A percentile compares a stretch with the other conserved stretches of the same genome.
Conservation (phyloP, 306 rosid genomes). For the Ammopiptanthus mongolicus region DNA sequence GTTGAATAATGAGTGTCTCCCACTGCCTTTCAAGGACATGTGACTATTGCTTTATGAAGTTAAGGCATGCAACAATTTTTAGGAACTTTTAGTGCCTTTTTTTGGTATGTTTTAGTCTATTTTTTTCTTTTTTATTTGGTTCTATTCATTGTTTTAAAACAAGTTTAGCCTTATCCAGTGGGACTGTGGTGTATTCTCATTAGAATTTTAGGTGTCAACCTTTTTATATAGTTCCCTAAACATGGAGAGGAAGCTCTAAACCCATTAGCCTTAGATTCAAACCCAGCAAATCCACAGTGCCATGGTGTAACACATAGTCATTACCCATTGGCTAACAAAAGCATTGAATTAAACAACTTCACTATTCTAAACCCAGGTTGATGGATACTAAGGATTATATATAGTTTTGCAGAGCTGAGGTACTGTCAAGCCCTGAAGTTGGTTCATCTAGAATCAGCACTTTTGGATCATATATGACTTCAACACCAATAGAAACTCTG, state of each 20-base stretch:
- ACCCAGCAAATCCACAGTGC: conserved; percentile 62
- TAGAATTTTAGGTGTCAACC: no score
- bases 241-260: conserved; percentile 79
- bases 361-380: conserved; percentile 89
- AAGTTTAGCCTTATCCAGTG: no score
- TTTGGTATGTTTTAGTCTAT: no score
- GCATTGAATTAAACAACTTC: conserved; percentile 61
- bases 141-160: no score
- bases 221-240: no score
- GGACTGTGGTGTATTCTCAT: no score
- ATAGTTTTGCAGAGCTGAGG: conserved; percentile 83
- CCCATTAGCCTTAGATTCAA: conserved; percentile 60
- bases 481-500: conserved; percentile 89
- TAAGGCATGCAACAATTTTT: no score
- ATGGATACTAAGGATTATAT: conserved; percentile 79
- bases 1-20: conserved; percentile 10
- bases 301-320: conserved; percentile 69
- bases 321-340: conserved; percentile 76
- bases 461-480: conserved; percentile 82
- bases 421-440: conserved; percentile 94
- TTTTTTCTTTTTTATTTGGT: no score
- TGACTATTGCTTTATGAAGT: no score
- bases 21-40: no score
- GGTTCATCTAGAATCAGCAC: conserved; percentile 88
- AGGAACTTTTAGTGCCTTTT: no score